phyloP scores from a whole-genome alignment of 2,329 filamentous ascomycete species.

The Tolypocladium capitatum region DNA sequence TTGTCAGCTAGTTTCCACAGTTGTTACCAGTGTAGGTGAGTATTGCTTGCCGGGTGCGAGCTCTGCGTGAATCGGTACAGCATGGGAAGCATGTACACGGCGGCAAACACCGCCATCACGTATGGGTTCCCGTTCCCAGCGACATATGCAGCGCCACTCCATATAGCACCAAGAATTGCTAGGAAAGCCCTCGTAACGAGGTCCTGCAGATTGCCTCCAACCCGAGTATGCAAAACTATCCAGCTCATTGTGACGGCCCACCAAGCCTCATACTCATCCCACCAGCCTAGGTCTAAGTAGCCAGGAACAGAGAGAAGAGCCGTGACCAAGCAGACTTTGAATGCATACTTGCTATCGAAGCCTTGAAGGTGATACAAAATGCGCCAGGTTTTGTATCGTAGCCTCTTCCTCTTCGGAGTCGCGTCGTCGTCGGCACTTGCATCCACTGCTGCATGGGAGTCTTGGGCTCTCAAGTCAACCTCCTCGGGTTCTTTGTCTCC shows the following conservation, averaged over 20 bases:
- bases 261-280: constrained; percentile 42
- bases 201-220: constrained; percentile 45
- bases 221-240: constrained; percentile 36
- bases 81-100: constrained; percentile 47
- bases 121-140: constrained; percentile 39
- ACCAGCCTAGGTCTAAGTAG: constrained; percentile 37
- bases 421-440: constrained; percentile 21
- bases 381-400: constrained; percentile 35
- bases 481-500: constrained; percentile 8
- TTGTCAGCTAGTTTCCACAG: background rate
- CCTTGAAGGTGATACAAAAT: constrained; percentile 39
- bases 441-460: constrained; percentile 24
- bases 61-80: constrained; percentile 42
- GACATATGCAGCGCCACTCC: constrained; percentile 38
- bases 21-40: too few species aligned
- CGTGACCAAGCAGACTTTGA: constrained; percentile 40
- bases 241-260: constrained; percentile 45
- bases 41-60: constrained; percentile 31
- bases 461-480: constrained; percentile 3
- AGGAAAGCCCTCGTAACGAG: constrained; percentile 36
- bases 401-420: constrained; percentile 20
- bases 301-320: constrained; percentile 39
- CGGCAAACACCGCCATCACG: constrained; percentile 40
- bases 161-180: constrained; percentile 37
- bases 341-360: constrained; percentile 42